Percentiles rank a stretch among this genome's conserved stretches.
Conservation (phyloP, 441 rosid species). For the Gossypium lobatum region DNA sequence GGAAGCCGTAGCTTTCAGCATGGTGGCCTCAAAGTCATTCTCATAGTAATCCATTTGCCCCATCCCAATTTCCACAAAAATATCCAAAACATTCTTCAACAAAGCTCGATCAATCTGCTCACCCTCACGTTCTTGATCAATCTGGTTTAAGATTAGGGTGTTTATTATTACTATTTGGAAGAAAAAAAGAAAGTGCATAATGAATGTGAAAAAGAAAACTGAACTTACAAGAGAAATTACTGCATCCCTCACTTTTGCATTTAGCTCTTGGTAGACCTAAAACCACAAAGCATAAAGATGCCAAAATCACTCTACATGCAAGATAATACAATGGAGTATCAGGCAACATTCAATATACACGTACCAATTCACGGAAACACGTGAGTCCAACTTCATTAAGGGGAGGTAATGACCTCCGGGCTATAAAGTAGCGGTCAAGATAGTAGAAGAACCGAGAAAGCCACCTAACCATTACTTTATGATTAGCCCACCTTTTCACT, state of each 20-base stretch:
- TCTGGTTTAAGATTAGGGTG: constrained; percentile 19
- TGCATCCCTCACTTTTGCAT: constrained; percentile 37
- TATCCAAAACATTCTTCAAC: constrained; percentile 40
- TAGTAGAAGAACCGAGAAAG: constrained; percentile 43
- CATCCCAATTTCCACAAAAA: constrained; percentile 22
- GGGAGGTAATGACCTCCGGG: constrained; percentile 35
- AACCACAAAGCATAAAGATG: not conserved
- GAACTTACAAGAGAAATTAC: constrained; percentile 34
- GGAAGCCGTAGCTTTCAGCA: constrained; percentile 39
- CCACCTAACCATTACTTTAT: constrained; percentile 49
- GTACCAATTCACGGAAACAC: constrained; percentile 26
- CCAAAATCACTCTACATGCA: not conserved
- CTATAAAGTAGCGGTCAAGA: constrained; percentile 41
- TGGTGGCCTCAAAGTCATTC: constrained; percentile 34
- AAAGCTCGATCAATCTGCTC: constrained; percentile 42
- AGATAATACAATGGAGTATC: not conserved
- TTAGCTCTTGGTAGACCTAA: constrained; percentile 31
- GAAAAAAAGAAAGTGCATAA: not conserved
- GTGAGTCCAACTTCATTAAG: constrained; percentile 43
- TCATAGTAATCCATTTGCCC: constrained; percentile 28
- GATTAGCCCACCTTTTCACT: constrained; percentile 42
- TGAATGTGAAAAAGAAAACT: not conserved
- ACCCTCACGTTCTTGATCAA: constrained; percentile 46
- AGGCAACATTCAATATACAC: not conserved
- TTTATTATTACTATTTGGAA: not conserved